Evolutionary conservation across 306 rosid species (phyloP).

Genomic region (Comarum palustre): DNA sequence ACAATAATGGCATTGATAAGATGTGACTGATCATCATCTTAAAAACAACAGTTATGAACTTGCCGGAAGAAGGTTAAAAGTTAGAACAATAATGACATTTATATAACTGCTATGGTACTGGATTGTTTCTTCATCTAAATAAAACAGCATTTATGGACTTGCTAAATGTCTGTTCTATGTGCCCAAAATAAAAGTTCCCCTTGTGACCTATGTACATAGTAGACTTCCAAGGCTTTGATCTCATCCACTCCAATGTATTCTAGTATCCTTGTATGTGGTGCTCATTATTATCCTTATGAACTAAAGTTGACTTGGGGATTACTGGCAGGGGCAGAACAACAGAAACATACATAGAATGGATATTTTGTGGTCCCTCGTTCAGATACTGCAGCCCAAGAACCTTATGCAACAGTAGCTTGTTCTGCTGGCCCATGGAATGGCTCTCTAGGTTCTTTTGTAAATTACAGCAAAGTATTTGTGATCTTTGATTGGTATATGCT

Average conservation of each 20-base stretch:
- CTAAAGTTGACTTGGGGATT: slow-evolving; percentile 23
- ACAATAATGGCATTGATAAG: neutral
- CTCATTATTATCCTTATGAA: neutral
- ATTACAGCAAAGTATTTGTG: slow-evolving; percentile 29
- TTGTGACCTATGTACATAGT: slow-evolving; percentile 2
- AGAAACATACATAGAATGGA: slow-evolving; percentile 82
- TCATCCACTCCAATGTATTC: neutral
- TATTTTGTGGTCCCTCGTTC: slow-evolving; percentile 92
- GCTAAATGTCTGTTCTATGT: neutral
- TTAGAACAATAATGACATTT: neutral
- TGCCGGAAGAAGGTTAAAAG: neutral
- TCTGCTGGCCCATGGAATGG: slow-evolving; percentile 25
- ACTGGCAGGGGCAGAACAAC: slow-evolving; percentile 76
- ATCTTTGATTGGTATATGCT: slow-evolving; percentile 18
- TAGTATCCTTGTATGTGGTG: neutral
- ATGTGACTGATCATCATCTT: neutral
- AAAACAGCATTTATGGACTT: neutral
- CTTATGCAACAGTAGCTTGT: slow-evolving; percentile 30
- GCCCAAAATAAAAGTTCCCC: neutral
- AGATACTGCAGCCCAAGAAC: slow-evolving; percentile 74
- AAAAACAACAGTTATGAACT: neutral
- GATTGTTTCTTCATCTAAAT: neutral
- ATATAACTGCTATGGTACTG: neutral
- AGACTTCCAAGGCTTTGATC: neutral
- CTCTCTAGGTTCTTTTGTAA: slow-evolving; percentile 32